Conservation (phyloP, 176 grass and related monocot species). For the Saccharum spontaneum region DNA sequence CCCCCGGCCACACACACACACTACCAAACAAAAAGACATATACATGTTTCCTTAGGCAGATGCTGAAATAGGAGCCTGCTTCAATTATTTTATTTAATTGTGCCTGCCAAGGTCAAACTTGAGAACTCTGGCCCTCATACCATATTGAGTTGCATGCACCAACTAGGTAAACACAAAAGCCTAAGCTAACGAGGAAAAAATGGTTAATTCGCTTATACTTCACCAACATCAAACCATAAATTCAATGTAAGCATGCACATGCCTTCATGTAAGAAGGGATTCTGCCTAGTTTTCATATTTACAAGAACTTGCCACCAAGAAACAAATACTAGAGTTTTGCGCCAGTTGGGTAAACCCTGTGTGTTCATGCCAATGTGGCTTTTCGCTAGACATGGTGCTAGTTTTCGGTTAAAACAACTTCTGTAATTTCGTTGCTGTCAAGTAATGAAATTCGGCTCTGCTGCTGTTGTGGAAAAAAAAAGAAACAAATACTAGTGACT, state of each 20-base stretch:
- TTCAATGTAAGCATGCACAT: conserved; percentile 2
- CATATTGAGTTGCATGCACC: not conserved
- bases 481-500: not conserved
- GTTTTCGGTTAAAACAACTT: too few species aligned
- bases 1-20: not conserved
- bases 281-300: not conserved
- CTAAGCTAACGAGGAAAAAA: not conserved
- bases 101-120: not conserved
- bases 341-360: too few species aligned
- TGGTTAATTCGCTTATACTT: not conserved
- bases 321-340: not conserved
- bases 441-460: too few species aligned
- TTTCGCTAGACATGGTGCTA: too few species aligned
- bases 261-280: not conserved
- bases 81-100: not conserved
- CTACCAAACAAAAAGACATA: not conserved
- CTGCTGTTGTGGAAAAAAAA: too few species aligned
- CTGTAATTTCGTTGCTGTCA: too few species aligned
- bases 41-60: not conserved
- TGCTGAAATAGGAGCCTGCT: not conserved
- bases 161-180: not conserved
- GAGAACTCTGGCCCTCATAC: not conserved
- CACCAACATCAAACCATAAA: not conserved
- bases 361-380: too few species aligned
- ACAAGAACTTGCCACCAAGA: not conserved